These are phyloP conservation scores for Prunella vulgaris DNA, from an alignment of 257 asterid species.

Conservation along the genomic window DNA sequence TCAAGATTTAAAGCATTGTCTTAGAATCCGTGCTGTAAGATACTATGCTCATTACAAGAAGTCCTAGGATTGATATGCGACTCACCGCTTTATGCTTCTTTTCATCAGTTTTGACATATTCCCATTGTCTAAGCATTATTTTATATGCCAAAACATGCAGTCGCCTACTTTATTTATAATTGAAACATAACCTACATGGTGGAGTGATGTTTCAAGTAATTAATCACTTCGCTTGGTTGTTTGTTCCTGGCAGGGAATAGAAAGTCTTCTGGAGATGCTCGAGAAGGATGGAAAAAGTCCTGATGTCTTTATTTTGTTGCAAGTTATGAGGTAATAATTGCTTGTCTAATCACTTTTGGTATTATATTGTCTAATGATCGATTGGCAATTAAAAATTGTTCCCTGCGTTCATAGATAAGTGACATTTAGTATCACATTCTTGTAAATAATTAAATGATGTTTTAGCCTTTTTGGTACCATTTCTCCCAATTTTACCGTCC, in stretches of 20 bases:
- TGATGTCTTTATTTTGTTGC: conserved; percentile 64
- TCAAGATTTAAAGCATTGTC: conserved; percentile 1
- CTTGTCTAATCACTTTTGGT: neutral
- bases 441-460: no score
- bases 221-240: conserved; percentile 16
- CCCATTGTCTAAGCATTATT: no score
- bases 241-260: conserved; percentile 59
- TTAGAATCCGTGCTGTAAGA: neutral
- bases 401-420: no score
- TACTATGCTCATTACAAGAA: no score
- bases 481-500: no score
- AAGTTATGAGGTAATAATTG: conserved; percentile 68
- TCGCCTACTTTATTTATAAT: neutral
- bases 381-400: neutral
- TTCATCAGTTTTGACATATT: no score
- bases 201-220: conserved; percentile 5
- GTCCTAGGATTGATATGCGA: no score
- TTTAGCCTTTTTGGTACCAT: no score
- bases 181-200: neutral
- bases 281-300: conserved; percentile 63
- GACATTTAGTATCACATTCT: no score
- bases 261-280: conserved; percentile 66
- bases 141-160: neutral
- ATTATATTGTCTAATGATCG: neutral
- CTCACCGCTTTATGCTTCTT: no score